Base-by-base conservation (phyloP, 2,329 filamentous ascomycete genomes). In the Epichloe uncinata region DNA sequence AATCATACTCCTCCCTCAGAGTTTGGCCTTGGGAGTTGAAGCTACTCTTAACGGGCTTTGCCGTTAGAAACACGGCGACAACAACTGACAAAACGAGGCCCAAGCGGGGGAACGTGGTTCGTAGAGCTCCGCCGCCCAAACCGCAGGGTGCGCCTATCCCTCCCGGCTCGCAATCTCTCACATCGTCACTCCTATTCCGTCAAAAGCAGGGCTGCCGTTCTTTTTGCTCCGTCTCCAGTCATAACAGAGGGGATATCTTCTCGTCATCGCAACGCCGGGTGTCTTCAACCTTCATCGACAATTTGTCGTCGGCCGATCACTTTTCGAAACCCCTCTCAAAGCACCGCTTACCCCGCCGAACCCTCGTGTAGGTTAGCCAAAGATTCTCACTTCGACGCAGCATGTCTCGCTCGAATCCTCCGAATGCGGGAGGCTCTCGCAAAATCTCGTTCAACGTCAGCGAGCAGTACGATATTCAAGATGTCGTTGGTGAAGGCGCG, bases 401-500 rank as follows among this genome's bases (percentile, higher is more conserved):
- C 61, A 79, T 81, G 77, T 80, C 77, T 63, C 77, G 77, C 61
- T 62, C 76, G 52, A 70, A 73, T 61, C 67, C 75, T 57, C 77
- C 73, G 61, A 80, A 73, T 66, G 76, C 74, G 52, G 70, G 75
- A 61, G 78, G 78, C 60, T 84, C 82, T 60, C 80, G 93, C 66
- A 98, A 97, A 79, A 98, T 98, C 68, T 97, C 90, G 50, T 98
- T 98, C 82, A 98, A 98, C 65, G 93, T 98, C 55, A 96, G 90
- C 63, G 93, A 98, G 70, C 93, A 98, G 69, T 98, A 98, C 67
- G 93, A 98, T 65, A 98, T 98, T 58, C 91, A 97, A 68, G 93
- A 98, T 82, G 93, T 98, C 45, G 94, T 98, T 53, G 93, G 93
- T 59, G 93, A 98, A 71, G 93, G 93, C 64, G 93, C 93, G 57